These are phyloP conservation scores for Cladophialophora immunda DNA, from an alignment of 2,329 filamentous ascomycete genomes.

Conservation along the genomic window DNA sequence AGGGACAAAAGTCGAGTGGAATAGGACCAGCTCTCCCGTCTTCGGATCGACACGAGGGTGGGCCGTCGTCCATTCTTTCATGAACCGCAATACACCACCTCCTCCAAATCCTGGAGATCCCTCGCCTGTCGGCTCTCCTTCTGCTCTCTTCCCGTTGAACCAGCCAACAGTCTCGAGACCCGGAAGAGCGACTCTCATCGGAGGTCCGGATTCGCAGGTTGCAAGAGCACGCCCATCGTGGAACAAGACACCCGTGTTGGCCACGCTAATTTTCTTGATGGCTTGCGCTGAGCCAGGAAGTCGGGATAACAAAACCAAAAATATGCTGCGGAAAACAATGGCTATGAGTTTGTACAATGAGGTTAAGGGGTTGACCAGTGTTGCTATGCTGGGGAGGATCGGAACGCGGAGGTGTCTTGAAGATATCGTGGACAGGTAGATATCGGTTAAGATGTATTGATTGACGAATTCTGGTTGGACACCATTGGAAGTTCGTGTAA, in stretches of 20 bases:
- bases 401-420: constrained; percentile 61
- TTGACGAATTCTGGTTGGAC: constrained; percentile 73
- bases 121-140: constrained; percentile 48
- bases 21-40: constrained; percentile 72
- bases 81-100: constrained; percentile 64
- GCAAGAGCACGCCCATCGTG: constrained; percentile 75
- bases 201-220: constrained; percentile 75
- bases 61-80: constrained; percentile 76
- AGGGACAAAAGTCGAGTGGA: constrained; percentile 70
- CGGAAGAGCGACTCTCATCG: constrained; percentile 71
- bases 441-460: constrained; percentile 73
- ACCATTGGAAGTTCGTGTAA: constrained; percentile 55
- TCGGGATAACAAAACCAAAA: constrained; percentile 66
- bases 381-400: constrained; percentile 73
- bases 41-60: constrained; percentile 71
- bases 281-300: constrained; percentile 63
- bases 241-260: constrained; percentile 72
- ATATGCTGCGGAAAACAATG: constrained; percentile 64
- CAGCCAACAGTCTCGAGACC: constrained; percentile 73
- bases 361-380: constrained; percentile 68
- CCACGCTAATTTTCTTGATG: constrained; percentile 74
- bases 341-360: constrained; percentile 60
- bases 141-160: constrained; percentile 68
- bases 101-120: constrained; percentile 60
- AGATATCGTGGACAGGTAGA: constrained; percentile 65